Percentiles rank a stretch among this genome's conserved stretches.
phyloP scores from a whole-genome alignment of 139 green algal genomes.

The Marvania coccoides region DNA sequence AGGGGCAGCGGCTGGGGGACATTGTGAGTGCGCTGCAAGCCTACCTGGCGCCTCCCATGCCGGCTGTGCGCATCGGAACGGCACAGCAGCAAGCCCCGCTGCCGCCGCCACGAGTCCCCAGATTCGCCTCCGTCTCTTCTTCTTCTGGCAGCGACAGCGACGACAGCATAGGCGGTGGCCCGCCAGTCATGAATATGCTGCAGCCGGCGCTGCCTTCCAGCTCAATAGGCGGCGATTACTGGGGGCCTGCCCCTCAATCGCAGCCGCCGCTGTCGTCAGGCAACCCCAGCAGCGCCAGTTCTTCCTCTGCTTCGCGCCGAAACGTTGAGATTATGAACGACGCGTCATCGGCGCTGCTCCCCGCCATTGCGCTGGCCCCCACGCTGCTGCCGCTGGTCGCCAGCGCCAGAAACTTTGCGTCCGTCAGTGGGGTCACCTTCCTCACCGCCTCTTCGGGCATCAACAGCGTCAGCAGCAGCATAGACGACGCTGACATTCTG shows the following conservation, averaged over 20 bases:
- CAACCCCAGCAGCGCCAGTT: neutral
- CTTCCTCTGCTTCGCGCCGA: neutral
- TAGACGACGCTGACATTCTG: neutral
- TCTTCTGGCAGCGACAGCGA: too few species aligned
- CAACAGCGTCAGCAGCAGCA: neutral
- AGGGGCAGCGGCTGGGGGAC: constrained; percentile 46
- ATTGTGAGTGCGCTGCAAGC: constrained; percentile 50
- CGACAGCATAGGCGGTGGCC: too few species aligned
- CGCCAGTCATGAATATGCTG: too few species aligned
- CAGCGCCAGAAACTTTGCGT: constrained; percentile 14
- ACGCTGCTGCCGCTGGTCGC: constrained; percentile 20
- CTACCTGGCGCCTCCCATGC: neutral
- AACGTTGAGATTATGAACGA: neutral
- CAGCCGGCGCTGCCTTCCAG: constrained; percentile 12
- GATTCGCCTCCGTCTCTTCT: too few species aligned
- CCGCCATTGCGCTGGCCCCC: neutral
- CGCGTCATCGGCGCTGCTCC: neutral
- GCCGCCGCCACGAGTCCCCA: neutral
- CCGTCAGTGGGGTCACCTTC: constrained; percentile 14
- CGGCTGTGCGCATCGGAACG: neutral
- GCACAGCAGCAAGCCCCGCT: constrained; percentile 36
- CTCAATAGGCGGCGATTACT: constrained; percentile 18
- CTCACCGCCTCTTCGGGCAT: neutral
- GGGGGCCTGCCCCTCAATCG: neutral
- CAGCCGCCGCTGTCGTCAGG: neutral